Base-by-base conservation (phyloP, 2,329 filamentous ascomycete species). In the Setomelanomma holmii region DNA sequence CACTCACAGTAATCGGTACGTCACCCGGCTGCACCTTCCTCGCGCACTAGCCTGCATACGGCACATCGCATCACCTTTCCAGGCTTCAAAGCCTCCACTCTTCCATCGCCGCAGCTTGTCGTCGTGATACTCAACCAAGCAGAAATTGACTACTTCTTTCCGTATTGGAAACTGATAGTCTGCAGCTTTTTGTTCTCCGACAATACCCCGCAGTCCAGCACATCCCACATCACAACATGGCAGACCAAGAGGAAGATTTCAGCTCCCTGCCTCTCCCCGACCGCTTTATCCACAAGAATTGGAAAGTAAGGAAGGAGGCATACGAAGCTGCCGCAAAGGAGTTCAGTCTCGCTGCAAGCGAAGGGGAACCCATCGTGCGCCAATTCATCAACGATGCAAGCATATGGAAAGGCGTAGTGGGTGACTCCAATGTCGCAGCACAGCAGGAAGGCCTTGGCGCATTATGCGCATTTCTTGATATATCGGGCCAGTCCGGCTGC, bases 231-330 rank as follows among this genome's bases (percentile, higher is more conserved):
- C 54, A 41, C 58, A 69, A 50, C 65, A 96, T 96, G 91, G 90
- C 89, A 51, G 91, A 96, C 61, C 79, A 83, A 73, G 90, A 93
- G 75, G 90, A 93, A 71, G 91, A 96, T 74, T 93, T 89, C 74
- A 69, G 86, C 77, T 85, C 88, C 60, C 79, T 96, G 56, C 89
- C 91, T 38, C 76, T 96, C 49, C 81, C 86, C 39, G 91, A 96
- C 59, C 86, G 91, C 72, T 96, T 93, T 78, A 81, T 84, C 48
- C 91, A 96, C 81, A 96, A 96, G 89, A 86, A 90, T 69, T 99
- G 95, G 95, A 99, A 99, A 83, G 93, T 96, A 36, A 86, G 95
- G 69, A 99, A 99, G 79, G 87, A 86, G 71, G 95, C 88, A 46
- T 99, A 98, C 73, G 95, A 99, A 82, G 91, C 95, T 63, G 93